Evolutionary conservation across 2,329 filamentous ascomycete genomes (phyloP), one percentile per base, ranked within the genome.

Genomic region (Diaporthe sp.): DNA sequence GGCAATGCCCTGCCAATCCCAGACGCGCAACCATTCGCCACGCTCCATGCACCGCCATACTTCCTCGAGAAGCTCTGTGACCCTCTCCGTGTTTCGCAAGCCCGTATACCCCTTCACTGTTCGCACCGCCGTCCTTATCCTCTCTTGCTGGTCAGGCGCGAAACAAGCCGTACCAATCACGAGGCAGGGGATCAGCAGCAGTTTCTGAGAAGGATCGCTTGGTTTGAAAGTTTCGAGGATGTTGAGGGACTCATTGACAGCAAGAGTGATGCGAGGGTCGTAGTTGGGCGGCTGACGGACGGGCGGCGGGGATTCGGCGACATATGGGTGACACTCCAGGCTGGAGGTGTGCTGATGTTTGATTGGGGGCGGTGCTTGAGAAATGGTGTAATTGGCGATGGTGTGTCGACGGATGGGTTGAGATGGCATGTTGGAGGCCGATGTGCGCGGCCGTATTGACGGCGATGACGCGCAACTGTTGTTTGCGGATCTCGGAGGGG

Each of bases 1-100:
- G 1, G 90, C 90, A 39, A 92, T 86, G 4, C 85, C 84, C 77
- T 92, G 90, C 91, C 91, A 93, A 81, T 93, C 91, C 91, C 91
- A 93, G 10, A 89, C 90, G 25, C 86, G 85, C 37, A 85, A 79
- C 88, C 90, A 92, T 68, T 92, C 89, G 28, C 88, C 89, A 13
- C 82, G 81, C 37, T 88, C 89, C 90, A 92, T 92, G 31, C 90
- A 84, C 31, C 85, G 82, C 91, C 91, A 93, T 4, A 92, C 85
- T 78, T 89, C 87, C 78, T 91, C 88, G 17, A 93, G 85, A 1
- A 93, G 82, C 76, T 90, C 84, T 22, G 84, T 77, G 4, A 89
- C 88, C 17, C 87, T 85, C 77, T 92, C 88, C 39, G 89, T 88
- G 79, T 92, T 92, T 34, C 88, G 86, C 39, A 92, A 84, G 5